phyloP scores from a whole-genome alignment of 1,284 basidiomycete genomes.

The Sphagnurus paluster region DNA sequence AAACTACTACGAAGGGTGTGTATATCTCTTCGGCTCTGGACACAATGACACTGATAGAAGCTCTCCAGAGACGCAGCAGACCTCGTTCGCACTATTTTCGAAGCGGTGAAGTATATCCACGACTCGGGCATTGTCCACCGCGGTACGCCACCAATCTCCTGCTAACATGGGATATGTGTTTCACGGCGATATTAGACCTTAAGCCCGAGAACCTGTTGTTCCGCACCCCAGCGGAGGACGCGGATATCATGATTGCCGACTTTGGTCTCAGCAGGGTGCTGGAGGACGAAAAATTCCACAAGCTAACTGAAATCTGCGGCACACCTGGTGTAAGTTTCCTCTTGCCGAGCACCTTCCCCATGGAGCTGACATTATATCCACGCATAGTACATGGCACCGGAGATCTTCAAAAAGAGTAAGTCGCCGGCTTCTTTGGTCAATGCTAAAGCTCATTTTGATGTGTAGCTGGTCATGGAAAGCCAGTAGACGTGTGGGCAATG shows the following conservation, averaged over 20 bases:
- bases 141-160: constrained; percentile 44
- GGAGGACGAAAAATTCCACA: constrained; percentile 86
- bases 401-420: constrained; percentile 94
- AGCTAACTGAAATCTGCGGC: constrained; percentile 94
- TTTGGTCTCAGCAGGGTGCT: constrained; percentile 92
- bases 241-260: constrained; percentile 97
- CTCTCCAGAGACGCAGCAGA: constrained; percentile 79
- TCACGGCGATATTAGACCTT: constrained; percentile 56
- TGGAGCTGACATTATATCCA: constrained; percentile 21
- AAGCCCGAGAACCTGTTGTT: constrained; percentile 99
- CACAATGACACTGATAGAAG: constrained; percentile 6
- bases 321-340: constrained; percentile 67
- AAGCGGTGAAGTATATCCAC: constrained; percentile 92
- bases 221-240: constrained; percentile 85
- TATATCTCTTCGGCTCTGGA: constrained; percentile 15
- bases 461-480: constrained; percentile 88
- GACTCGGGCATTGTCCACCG: constrained; percentile 94
- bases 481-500: constrained; percentile 97
- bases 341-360: neutral
- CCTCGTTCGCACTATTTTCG: constrained; percentile 85
- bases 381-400: constrained; percentile 92
- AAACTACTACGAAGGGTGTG: constrained; percentile 92
- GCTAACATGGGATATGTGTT: neutral
- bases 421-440: constrained; percentile 13
- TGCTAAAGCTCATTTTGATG: constrained; percentile 12